Evolutionary conservation across 2,329 filamentous ascomycete genomes (phyloP).

Genomic region (Neopestalotiopsis clavispora): DNA sequence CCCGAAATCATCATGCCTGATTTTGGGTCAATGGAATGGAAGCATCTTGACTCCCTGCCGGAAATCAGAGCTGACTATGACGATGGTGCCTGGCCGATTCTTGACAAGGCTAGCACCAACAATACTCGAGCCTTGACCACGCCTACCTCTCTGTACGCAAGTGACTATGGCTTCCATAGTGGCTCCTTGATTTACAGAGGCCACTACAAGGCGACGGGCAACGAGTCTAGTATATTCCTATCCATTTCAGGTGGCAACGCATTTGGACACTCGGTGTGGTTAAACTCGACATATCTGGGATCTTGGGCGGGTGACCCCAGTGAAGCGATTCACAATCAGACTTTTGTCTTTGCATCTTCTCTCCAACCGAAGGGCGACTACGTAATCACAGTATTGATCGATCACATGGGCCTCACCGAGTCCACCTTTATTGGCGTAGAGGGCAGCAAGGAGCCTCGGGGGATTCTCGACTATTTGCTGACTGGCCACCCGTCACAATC

Average conservation of each 20-base stretch:
- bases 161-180: constrained; percentile 78
- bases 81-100: background rate
- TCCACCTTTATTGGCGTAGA: constrained; percentile 60
- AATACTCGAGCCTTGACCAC: constrained; percentile 60
- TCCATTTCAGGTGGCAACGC: constrained; percentile 69
- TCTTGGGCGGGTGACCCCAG: constrained; percentile 64
- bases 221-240: constrained; percentile 61
- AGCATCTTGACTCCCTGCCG: constrained; percentile 10
- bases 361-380: constrained; percentile 57
- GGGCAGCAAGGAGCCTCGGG: constrained; percentile 65
- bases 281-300: constrained; percentile 68
- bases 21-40: background rate
- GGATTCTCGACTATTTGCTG: constrained; percentile 66
- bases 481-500: constrained; percentile 45
- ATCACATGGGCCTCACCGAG: constrained; percentile 75
- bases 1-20: background rate
- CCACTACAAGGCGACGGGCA: constrained; percentile 67
- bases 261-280: constrained; percentile 71
- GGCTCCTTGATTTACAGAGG: constrained; percentile 74
- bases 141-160: constrained; percentile 68
- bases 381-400: constrained; percentile 71
- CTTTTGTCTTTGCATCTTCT: constrained; percentile 57
- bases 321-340: constrained; percentile 46
- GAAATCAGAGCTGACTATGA: background rate
- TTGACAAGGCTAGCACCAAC: constrained; percentile 58